Conservation (phyloP, 1,284 basidiomycete species). For the Ceratobasidium sp. region DNA sequence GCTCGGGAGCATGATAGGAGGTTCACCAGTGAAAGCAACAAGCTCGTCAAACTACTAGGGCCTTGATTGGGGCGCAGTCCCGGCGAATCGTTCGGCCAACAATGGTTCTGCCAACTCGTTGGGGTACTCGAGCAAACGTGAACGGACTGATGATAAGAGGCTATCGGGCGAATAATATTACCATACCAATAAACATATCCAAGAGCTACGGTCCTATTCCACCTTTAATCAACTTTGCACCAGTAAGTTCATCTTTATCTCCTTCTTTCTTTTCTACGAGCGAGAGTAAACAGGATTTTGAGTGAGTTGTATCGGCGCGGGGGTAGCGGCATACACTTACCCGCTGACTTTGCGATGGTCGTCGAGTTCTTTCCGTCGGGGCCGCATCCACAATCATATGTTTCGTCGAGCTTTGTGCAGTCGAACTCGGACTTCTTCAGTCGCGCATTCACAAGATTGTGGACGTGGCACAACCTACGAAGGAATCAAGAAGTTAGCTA, state of each 20-base stretch:
- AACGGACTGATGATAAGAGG: background rate
- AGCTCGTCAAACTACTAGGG: background rate
- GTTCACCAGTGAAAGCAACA: constrained; percentile 81
- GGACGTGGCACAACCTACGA: constrained; percentile 84
- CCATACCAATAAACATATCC: constrained; percentile 50
- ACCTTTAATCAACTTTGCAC: constrained; percentile 67
- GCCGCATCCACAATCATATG: constrained; percentile 95
- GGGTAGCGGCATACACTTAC: constrained; percentile 12
- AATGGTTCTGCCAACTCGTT: background rate
- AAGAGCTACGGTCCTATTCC: constrained; percentile 54
- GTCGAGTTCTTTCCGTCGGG: constrained; percentile 49
- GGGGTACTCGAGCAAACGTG: background rate
- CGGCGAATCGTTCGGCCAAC: background rate
- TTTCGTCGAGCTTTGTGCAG: constrained; percentile 87
- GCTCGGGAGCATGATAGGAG: constrained; percentile 87
- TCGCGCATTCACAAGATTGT: constrained; percentile 92
- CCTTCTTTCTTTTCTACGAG: constrained; percentile 56
- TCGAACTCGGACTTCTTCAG: constrained; percentile 90
- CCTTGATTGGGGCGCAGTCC: background rate
- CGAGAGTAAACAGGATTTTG: background rate
- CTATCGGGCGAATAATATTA: background rate
- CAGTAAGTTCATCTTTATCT: constrained; percentile 65
- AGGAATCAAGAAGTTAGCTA: background rate
- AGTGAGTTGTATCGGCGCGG: background rate
- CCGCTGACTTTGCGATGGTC: background rate